Base-by-base conservation (phyloP, 2,329 filamentous ascomycete species). In the Penicillium sp. region DNA sequence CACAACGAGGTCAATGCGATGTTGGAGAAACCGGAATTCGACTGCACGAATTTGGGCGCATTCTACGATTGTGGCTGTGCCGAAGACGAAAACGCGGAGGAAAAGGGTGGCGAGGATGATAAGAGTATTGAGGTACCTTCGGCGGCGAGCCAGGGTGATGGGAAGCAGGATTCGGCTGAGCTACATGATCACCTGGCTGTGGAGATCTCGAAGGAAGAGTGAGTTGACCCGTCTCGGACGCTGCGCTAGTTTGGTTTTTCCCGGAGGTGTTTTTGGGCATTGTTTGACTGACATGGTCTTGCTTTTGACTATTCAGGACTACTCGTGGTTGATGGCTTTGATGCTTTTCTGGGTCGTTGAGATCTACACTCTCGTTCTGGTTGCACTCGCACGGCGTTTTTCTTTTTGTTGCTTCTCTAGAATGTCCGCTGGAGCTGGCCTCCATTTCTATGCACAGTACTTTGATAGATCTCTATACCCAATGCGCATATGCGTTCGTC, bases 1-100 rank as follows among this genome's bases (percentile, higher is more conserved):
- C 87, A 89, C 70, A 89, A 89, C 65, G 81, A 87, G 69, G 86
- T 89, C 63, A 89, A 89, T 70, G 81, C 84, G 70, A 83, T 85
- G 69, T 76, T 89, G 61, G 74, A 82, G 35, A 89, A 89, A 72
- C 80, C 82, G 5, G 73, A 84, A 25, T 89, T 88, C 69, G 85
- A 89, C 72, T 89, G 87, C 73, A 81, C 81, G 45, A 84, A 88
- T 40, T 85, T 89, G 59, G 87, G 86, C 2, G 85, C 87, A 60
- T 87, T 87, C 65, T 89, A 89, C 71, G 86, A 89, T 69, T 89
- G 87, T 68, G 87, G 86, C 35, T 89, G 87, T 71, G 84, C 81
- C 26, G 84, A 85, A 30, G 84, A 87, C 56, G 81, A 82, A 52
- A 76, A 78, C 38, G 75, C 70, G 19, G 70, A 59, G 54, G 55